phyloP scores from a whole-genome alignment of 208 protist genomes.

The Borovskyia barvae region DNA sequence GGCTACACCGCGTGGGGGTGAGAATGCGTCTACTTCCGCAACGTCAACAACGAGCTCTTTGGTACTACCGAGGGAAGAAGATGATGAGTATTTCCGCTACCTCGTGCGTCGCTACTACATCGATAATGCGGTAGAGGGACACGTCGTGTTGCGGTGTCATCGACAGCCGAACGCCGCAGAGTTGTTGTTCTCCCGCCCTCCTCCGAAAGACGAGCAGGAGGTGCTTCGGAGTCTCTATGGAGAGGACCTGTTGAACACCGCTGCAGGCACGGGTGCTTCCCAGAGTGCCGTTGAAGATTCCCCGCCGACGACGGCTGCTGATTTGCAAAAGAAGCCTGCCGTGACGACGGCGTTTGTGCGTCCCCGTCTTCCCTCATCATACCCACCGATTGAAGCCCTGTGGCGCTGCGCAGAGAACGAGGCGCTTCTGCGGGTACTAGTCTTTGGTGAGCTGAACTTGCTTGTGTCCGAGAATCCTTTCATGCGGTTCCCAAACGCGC shows the following conservation, averaged over 20 bases:
- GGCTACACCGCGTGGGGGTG: background rate
- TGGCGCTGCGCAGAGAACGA: slow-evolving; percentile 81
- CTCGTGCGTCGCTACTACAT: slow-evolving; percentile 80
- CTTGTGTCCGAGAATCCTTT: slow-evolving; percentile 85
- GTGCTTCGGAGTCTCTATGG: slow-evolving; percentile 31
- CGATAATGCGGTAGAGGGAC: slow-evolving; percentile 82
- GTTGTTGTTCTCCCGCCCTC: slow-evolving; percentile 76
- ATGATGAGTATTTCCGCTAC: slow-evolving; percentile 75
- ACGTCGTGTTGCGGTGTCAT: slow-evolving; percentile 86
- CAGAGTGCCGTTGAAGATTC: background rate
- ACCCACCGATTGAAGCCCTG: slow-evolving; percentile 73
- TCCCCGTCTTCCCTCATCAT: slow-evolving; percentile 31
- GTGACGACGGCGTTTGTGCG: background rate
- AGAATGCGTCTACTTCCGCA: background rate
- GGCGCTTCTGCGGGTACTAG: slow-evolving; percentile 67
- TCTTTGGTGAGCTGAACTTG: slow-evolving; percentile 88
- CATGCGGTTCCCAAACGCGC: slow-evolving; percentile 71
- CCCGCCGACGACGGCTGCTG: background rate
- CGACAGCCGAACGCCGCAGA: slow-evolving; percentile 50
- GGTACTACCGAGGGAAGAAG: slow-evolving; percentile 46
- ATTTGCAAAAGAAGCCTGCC: background rate
- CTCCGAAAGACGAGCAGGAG: slow-evolving; percentile 76
- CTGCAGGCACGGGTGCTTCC: background rate
- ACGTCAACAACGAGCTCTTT: background rate
- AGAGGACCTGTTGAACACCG: background rate